phyloP scores from a whole-genome alignment of 1,284 basidiomycete species.

The Heliocybe sulcata region DNA sequence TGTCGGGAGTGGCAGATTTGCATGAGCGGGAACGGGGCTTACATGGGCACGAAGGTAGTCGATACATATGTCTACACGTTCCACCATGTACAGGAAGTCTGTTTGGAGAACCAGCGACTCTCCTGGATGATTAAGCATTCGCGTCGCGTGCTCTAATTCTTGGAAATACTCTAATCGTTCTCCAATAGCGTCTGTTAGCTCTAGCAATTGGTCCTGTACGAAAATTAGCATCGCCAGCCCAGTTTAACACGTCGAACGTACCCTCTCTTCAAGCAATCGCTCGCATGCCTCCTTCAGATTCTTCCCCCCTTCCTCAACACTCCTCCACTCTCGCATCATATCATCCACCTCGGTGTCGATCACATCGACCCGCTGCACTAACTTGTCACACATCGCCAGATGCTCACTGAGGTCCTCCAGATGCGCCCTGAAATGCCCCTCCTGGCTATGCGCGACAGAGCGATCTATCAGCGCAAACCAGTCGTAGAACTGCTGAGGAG shows the following conservation, averaged over 20 bases:
- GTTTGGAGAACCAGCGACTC: conserved; percentile 83
- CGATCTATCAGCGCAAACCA: conserved; percentile 86
- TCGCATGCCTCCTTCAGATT: conserved; percentile 89
- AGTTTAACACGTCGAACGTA: conserved; percentile 33
- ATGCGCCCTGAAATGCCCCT: conserved; percentile 83
- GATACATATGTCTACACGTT: conserved; percentile 87
- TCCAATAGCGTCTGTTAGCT: conserved; percentile 73
- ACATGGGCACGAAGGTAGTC: conserved; percentile 84
- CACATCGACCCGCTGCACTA: conserved; percentile 64
- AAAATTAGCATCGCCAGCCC: too few relatives aligned
- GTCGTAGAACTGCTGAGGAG: conserved; percentile 91
- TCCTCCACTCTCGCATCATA: conserved; percentile 78
- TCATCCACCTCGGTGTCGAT: conserved; percentile 68
- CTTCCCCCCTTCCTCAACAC: conserved; percentile 84
- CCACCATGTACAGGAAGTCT: conserved; percentile 91
- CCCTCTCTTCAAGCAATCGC: conserved; percentile 79
- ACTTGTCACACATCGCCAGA: conserved; percentile 65
- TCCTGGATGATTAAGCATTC: conserved; percentile 88
- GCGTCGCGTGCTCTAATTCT: conserved; percentile 83
- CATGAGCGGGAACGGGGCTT: conserved; percentile 20
- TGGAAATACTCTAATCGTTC: conserved; percentile 84
- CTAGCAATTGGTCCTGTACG: conserved; percentile 65
- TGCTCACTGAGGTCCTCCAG: conserved; percentile 69
- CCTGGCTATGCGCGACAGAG: conserved; percentile 85
- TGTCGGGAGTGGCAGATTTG: conserved; percentile 6